Percentiles rank a stretch among this genome's conserved stretches.
phyloP scores from a whole-genome alignment of 331 rosid genomes.

The Saraca asoca region DNA sequence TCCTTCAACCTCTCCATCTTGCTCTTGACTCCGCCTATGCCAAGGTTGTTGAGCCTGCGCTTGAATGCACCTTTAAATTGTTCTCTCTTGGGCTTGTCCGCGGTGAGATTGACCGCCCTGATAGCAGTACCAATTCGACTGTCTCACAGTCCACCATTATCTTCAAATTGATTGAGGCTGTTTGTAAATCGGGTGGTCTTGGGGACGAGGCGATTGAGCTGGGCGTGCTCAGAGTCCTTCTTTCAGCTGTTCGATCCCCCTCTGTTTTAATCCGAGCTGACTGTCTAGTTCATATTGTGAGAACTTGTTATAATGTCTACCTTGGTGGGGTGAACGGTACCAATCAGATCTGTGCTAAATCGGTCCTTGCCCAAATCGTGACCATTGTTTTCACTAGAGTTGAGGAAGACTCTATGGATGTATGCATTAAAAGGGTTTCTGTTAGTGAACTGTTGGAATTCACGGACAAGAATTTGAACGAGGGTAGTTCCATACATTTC shows the following conservation, averaged over 20 bases:
- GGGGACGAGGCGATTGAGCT: constrained; percentile 88
- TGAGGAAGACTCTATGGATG: constrained; percentile 76
- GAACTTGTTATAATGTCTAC: constrained; percentile 92
- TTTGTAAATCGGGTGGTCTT: constrained; percentile 74
- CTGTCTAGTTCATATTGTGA: constrained; percentile 73
- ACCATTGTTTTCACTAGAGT: constrained; percentile 74
- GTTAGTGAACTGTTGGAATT: constrained; percentile 84
- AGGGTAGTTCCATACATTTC: constrained; percentile 82
- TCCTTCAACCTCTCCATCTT: constrained; percentile 74
- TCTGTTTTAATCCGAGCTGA: constrained; percentile 76
- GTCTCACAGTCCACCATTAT: constrained; percentile 37
- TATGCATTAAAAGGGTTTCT: constrained; percentile 50
- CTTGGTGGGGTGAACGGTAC: constrained; percentile 91
- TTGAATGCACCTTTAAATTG: constrained; percentile 86
- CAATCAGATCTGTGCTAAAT: constrained; percentile 98
- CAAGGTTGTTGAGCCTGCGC: constrained; percentile 95
- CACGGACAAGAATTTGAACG: constrained; percentile 91
- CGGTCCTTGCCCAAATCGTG: constrained; percentile 95
- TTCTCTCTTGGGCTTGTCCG: constrained; percentile 76
- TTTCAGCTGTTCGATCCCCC: constrained; percentile 83
- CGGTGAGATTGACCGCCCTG: constrained; percentile 76
- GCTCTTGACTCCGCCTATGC: constrained; percentile 79
- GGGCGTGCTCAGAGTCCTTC: constrained; percentile 75
- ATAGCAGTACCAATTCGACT: constrained; percentile 19
- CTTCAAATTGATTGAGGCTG: constrained; percentile 67